Evolutionary conservation across 371 early-diverging fungal genomes (phyloP).

Genomic region (Mortierella sp.): DNA sequence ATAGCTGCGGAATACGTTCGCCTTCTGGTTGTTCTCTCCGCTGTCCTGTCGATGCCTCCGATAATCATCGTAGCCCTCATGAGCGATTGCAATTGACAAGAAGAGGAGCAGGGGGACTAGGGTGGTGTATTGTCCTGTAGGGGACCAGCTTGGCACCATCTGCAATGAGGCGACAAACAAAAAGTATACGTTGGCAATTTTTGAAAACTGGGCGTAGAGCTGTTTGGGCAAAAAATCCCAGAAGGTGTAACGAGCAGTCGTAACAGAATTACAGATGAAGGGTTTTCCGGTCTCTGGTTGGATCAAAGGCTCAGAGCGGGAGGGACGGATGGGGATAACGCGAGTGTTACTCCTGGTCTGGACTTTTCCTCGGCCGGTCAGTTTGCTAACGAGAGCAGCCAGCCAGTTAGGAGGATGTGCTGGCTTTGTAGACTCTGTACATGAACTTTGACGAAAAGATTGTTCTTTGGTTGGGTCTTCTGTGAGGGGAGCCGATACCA

Average conservation of each 20-base stretch:
- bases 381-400: conserved; percentile 7
- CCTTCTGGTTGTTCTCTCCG: conserved; percentile 71
- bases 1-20: conserved; percentile 67
- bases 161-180: conserved; percentile 85
- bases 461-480: conserved; percentile 21
- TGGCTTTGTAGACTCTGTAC: background rate
- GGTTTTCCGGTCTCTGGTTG: conserved; percentile 59
- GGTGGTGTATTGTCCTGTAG: conserved; percentile 85
- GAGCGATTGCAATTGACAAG: conserved; percentile 84
- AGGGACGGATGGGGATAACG: conserved; percentile 46
- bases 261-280: conserved; percentile 75
- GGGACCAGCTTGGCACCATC: conserved; percentile 79
- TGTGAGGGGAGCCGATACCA: conserved; percentile 3
- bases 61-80: conserved; percentile 91
- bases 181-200: conserved; percentile 94
- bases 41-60: conserved; percentile 79
- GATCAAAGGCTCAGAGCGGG: conserved; percentile 46
- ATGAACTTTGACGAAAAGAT: background rate
- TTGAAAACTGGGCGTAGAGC: conserved; percentile 90
- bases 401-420: conserved; percentile 10
- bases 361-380: conserved; percentile 24
- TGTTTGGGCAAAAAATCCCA: conserved; percentile 90
- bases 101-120: conserved; percentile 87
- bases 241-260: conserved; percentile 89
- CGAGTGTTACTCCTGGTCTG: conserved; percentile 23